These are phyloP conservation scores for Antitrichia curtipendula DNA, from an alignment of 225 moss, liverwort and hornwort species.

Conservation along the genomic window DNA sequence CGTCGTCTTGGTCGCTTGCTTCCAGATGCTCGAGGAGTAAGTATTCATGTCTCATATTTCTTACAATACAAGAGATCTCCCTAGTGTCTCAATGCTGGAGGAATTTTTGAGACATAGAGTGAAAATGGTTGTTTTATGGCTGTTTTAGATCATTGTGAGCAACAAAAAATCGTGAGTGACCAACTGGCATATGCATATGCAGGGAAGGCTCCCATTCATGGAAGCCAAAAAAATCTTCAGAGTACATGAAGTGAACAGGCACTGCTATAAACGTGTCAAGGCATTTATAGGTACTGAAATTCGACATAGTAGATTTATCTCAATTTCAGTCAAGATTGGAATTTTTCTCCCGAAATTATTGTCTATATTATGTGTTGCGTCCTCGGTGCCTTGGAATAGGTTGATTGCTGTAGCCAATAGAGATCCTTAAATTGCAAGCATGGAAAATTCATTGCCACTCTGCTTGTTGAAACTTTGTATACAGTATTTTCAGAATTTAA, in stretches of 20 bases:
- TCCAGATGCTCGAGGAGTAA: slow-evolving; percentile 35
- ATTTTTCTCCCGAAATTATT: neutral
- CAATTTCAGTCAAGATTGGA: neutral
- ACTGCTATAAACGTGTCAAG: slow-evolving; percentile 28
- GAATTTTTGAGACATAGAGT: neutral
- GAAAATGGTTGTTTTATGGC: neutral
- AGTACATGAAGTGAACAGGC: slow-evolving; percentile 8
- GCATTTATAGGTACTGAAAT: slow-evolving; percentile 19
- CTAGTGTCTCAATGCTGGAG: neutral
- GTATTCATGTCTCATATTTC: neutral
- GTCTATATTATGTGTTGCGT: neutral
- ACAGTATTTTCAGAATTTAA: neutral
- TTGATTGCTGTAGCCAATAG: neutral
- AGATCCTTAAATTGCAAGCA: neutral
- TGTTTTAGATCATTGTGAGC: neutral
- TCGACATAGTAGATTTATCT: neutral
- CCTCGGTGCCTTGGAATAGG: neutral
- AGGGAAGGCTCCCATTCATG: slow-evolving; percentile 37
- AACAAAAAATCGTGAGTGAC: neutral
- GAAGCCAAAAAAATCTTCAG: slow-evolving; percentile 6
- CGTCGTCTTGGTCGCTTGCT: slow-evolving; percentile 38
- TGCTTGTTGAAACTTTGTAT: neutral
- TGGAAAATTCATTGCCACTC: neutral
- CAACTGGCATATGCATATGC: neutral
- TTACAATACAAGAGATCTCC: neutral